Percentiles rank a stretch among this genome's conserved stretches.
These are phyloP conservation scores for Hanseniaspora clermontiae DNA, from an alignment of 805 yeast genomes.

Conservation along the genomic window DNA sequence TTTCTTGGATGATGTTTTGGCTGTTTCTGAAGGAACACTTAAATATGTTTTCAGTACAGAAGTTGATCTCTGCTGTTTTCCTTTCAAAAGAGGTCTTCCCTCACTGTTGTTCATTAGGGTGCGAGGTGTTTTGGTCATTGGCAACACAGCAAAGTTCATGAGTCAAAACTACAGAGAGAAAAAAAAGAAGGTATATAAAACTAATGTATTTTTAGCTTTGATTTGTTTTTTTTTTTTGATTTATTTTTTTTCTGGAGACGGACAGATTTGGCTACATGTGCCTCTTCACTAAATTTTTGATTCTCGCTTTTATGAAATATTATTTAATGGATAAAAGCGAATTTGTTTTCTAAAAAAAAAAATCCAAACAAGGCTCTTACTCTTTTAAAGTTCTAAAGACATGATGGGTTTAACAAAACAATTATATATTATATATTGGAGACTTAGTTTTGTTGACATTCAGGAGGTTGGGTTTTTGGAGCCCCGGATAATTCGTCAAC, in stretches of 20 bases:
- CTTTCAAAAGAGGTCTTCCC: background rate
- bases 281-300: background rate
- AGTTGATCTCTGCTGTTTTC: background rate
- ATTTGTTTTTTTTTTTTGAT: no score
- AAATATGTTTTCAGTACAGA: conserved; percentile 4
- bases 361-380: no score
- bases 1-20: background rate
- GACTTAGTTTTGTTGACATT: conserved; percentile 55
- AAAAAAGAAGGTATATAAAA: no score
- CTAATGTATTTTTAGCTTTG: no score
- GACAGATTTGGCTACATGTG: no score
- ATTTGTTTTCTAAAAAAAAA: background rate
- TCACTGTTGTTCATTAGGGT: background rate
- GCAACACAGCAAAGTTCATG: no score
- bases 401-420: background rate
- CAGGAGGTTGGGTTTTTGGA: conserved; percentile 54
- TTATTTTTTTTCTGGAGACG: no score
- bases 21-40: conserved; percentile 4
- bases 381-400: background rate
- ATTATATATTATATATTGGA: background rate
- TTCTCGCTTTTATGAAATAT: background rate
- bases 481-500: conserved; percentile 25
- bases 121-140: background rate
- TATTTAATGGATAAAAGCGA: background rate
- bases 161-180: no score